phyloP scores from a whole-genome alignment of 2,329 filamentous ascomycete genomes.

The Ceratocystis eucalypticola region DNA sequence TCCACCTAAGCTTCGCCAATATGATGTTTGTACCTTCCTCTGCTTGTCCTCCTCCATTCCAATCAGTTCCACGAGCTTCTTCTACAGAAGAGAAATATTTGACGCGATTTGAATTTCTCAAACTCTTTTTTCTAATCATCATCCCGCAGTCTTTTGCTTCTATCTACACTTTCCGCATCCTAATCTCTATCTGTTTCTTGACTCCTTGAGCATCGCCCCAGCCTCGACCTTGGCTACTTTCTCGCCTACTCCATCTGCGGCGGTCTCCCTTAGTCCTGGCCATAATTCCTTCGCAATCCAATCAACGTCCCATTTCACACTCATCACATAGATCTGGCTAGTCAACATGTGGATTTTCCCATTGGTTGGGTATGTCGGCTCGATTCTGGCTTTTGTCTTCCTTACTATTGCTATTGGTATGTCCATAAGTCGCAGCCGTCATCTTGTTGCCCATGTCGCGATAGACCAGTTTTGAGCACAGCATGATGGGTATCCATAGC shows the following conservation, averaged over 20 bases:
- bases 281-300: background rate
- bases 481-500: background rate
- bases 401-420: constrained; percentile 83
- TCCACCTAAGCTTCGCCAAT: background rate
- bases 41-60: background rate
- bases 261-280: background rate
- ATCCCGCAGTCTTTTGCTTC: background rate
- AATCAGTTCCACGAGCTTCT: background rate
- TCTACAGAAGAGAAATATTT: background rate
- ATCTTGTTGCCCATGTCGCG: background rate
- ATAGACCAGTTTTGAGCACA: background rate
- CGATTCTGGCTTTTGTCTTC: constrained; percentile 81
- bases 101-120: background rate
- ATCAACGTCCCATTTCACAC: background rate
- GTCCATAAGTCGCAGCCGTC: constrained; percentile 20
- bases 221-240: constrained; percentile 4
- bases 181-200: background rate
- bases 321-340: background rate
- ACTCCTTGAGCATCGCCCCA: background rate
- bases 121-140: background rate
- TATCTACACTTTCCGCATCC: background rate
- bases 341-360: constrained; percentile 85
- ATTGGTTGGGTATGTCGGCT: constrained; percentile 76
- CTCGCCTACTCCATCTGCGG: background rate
- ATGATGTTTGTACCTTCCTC: background rate